Conservation (phyloP, 2,329 filamentous ascomycete species). For the Aureobasidium sp. region DNA sequence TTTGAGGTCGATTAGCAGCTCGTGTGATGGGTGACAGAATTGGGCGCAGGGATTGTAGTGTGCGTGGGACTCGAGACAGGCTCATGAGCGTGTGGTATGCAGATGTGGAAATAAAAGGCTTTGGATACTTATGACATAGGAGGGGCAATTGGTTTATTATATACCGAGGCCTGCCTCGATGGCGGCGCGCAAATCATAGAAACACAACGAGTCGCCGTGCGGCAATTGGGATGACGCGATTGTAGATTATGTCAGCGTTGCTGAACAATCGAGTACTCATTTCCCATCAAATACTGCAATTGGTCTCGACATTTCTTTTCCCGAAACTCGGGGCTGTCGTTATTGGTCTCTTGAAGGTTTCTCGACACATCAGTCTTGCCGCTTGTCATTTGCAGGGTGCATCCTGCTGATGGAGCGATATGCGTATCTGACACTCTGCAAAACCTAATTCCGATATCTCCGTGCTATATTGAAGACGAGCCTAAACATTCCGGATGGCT, state of each 20-base stretch:
- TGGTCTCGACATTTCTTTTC: background rate
- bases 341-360: background rate
- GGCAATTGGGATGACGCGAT: constrained; percentile 2
- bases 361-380: background rate
- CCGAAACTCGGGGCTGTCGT: background rate
- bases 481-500: background rate
- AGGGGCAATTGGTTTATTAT: constrained; percentile 1
- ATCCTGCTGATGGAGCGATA: background rate
- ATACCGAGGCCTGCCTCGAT: background rate
- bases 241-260: constrained; percentile 10
- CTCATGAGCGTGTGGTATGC: background rate
- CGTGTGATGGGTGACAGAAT: background rate
- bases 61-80: constrained; percentile 3
- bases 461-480: background rate
- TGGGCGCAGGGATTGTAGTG: background rate
- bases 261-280: constrained; percentile 8
- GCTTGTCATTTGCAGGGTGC: background rate
- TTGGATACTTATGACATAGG: background rate
- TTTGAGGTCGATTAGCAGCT: background rate
- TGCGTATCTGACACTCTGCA: background rate
- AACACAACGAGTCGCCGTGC: background rate
- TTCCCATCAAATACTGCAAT: background rate
- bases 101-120: background rate
- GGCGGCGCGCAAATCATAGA: background rate
- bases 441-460: background rate